phyloP scores from a whole-genome alignment of 768 basidiomycete species.

The Podaxis sp. region DNA sequence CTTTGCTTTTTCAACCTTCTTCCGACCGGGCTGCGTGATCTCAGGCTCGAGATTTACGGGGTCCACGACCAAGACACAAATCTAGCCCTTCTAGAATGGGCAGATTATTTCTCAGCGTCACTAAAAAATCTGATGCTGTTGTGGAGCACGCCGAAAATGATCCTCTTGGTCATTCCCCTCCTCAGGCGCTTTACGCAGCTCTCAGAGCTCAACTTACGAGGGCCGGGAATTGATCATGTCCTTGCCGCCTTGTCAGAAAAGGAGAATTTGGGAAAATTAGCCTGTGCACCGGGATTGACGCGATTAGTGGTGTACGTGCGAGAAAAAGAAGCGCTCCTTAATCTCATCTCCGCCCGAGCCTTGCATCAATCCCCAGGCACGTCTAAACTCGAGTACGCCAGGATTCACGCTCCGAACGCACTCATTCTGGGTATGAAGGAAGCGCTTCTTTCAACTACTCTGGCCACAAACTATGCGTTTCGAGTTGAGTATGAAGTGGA shows the following conservation, averaged over 20 bases:
- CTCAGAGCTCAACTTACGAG: not conserved
- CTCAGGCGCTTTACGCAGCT: not conserved
- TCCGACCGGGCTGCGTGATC: not conserved
- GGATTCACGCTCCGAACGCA: not conserved
- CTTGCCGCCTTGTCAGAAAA: not conserved
- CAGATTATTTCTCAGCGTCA: not conserved
- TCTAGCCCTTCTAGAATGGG: not conserved
- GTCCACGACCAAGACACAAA: too few relatives aligned
- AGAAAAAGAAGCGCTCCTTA: not conserved
- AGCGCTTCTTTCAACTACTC: not conserved
- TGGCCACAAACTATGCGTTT: not conserved
- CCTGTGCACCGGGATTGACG: not conserved
- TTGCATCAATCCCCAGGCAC: not conserved
- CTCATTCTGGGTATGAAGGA: not conserved
- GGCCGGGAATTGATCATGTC: not conserved
- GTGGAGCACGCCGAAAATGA: not conserved
- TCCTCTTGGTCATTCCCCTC: not conserved
- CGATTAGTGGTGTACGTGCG: not conserved
- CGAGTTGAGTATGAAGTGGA: not conserved
- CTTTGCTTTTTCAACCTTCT: not conserved
- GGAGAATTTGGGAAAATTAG: not conserved
- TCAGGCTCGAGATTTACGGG: not conserved
- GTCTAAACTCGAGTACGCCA: not conserved
- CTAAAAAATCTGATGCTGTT: not conserved
- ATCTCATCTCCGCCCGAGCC: not conserved